Evolutionary conservation across 2,329 filamentous ascomycete genomes (phyloP).

Genomic region (Ploettnerulaceae sp.): DNA sequence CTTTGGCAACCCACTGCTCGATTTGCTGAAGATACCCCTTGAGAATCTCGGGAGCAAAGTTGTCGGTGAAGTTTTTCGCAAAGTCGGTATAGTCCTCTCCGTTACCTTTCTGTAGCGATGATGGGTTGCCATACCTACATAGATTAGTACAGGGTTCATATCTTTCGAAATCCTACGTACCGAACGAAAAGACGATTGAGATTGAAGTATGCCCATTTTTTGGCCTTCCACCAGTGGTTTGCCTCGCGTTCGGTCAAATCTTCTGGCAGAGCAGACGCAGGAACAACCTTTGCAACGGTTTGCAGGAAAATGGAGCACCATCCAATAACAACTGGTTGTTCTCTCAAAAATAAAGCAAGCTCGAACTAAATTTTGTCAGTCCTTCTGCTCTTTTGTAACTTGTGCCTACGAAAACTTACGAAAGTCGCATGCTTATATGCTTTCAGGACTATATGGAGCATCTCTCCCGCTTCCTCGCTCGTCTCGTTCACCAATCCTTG

Average conservation of each 20-base stretch:
- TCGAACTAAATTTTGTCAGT: constrained; percentile 63
- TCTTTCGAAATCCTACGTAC: constrained; percentile 43
- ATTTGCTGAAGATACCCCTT: constrained; percentile 93
- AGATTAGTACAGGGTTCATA: constrained; percentile 11
- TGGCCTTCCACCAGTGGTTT: constrained; percentile 99
- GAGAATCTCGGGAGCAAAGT: constrained; percentile 91
- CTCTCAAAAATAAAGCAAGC: constrained; percentile 70
- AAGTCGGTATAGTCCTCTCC: constrained; percentile 74
- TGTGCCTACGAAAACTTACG: constrained; percentile 48
- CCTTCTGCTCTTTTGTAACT: constrained; percentile 16
- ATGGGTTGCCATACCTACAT: constrained; percentile 80
- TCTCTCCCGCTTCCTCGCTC: constrained; percentile 91
- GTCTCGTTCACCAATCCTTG: constrained; percentile 85
- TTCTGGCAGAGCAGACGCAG: constrained; percentile 72
- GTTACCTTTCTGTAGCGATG: constrained; percentile 67
- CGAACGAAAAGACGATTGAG: constrained; percentile 91
- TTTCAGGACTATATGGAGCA: constrained; percentile 92
- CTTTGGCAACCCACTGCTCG: constrained; percentile 95
- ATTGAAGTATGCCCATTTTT: constrained; percentile 99
- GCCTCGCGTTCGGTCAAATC: constrained; percentile 80
- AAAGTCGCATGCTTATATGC: constrained; percentile 98
- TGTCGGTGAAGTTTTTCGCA: constrained; percentile 84
- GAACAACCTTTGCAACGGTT: constrained; percentile 80
- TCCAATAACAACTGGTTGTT: constrained; percentile 78
- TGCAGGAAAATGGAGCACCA: constrained; percentile 96